These are phyloP conservation scores for Ambrosia trifida DNA, from an alignment of 129 eudicot genomes.

Conservation along the genomic window DNA sequence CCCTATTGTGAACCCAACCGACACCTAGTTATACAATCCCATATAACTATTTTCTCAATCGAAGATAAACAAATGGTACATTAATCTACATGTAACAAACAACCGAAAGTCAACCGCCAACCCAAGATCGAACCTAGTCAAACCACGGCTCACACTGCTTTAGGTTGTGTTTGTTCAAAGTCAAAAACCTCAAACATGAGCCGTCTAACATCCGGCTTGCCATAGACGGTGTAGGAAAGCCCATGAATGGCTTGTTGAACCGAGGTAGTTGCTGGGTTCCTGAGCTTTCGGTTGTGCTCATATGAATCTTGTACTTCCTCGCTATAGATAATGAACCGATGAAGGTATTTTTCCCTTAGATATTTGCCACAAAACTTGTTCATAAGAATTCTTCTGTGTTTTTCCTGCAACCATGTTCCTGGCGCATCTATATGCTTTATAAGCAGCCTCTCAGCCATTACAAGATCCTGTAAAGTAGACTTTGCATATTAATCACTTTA, in stretches of 20 bases:
- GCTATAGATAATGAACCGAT: conserved; percentile 78
- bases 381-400: conserved; percentile 72
- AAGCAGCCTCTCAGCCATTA: conserved; percentile 95
- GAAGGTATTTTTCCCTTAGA: conserved; percentile 87
- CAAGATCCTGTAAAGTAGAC: conserved; percentile 73
- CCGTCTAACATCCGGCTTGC: conserved; percentile 91
- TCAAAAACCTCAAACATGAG: conserved; percentile 99
- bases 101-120: not conserved
- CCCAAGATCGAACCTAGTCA: conserved; percentile 2
- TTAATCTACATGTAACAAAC: conserved; percentile 33
- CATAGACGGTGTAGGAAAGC: conserved; percentile 79
- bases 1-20: conserved; percentile 7
- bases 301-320: conserved; percentile 83
- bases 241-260: conserved; percentile 99
- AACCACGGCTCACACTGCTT: conserved; percentile 48
- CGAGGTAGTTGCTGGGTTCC: conserved; percentile 94
- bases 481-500: not conserved
- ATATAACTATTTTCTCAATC: conserved; percentile 24
- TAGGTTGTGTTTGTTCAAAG: conserved; percentile 96
- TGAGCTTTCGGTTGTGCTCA: conserved; percentile 86
- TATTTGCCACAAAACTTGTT: conserved; percentile 97
- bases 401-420: conserved; percentile 85
- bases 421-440: conserved; percentile 99
- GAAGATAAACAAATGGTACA: conserved; percentile 25
- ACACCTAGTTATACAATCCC: conserved; percentile 20